A percentile compares a stretch with the other conserved stretches of the same genome.
phyloP scores from a whole-genome alignment of 805 yeast genomes.

The Sugiyamaella americana region DNA sequence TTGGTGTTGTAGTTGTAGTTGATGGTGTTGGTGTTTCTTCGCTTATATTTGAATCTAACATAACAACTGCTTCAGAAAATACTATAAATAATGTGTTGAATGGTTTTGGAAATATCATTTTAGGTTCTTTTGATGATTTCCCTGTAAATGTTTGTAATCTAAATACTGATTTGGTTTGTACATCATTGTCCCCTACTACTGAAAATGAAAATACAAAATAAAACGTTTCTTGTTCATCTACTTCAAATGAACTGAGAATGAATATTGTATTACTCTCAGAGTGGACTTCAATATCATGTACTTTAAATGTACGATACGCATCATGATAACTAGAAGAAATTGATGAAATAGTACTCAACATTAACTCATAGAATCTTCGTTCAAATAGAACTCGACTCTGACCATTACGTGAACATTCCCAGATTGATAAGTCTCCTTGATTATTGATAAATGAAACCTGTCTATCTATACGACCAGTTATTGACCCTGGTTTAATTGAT shows the following conservation, averaged over 20 bases:
- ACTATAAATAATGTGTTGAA: constrained; percentile 55
- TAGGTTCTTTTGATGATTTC: constrained; percentile 32
- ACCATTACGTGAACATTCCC: constrained; percentile 46
- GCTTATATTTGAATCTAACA: constrained; percentile 48
- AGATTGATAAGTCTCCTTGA: constrained; percentile 42
- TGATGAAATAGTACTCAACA: constrained; percentile 40
- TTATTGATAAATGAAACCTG: constrained; percentile 37
- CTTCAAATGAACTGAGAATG: constrained; percentile 43
- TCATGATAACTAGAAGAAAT: constrained; percentile 44
- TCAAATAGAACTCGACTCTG: constrained; percentile 37
- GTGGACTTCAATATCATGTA: constrained; percentile 57
- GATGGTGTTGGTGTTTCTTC: neutral
- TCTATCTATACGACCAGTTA: constrained; percentile 47
- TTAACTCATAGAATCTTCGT: constrained; percentile 31
- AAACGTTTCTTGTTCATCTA: constrained; percentile 30
- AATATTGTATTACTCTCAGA: constrained; percentile 40
- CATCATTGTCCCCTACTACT: constrained; percentile 42
- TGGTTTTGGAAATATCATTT: constrained; percentile 52
- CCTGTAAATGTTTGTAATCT: constrained; percentile 47
- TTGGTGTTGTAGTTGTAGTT: constrained; percentile 2
- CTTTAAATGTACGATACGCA: constrained; percentile 43
- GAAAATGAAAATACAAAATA: constrained; percentile 51
- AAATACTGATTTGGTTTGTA: constrained; percentile 58
- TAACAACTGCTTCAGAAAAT: constrained; percentile 52
- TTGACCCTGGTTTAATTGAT: constrained; percentile 50